Evolutionary conservation across 2,329 filamentous ascomycete genomes (phyloP), one percentile per base, ranked within the genome.

Genomic region (Blumeriella jaapii): DNA sequence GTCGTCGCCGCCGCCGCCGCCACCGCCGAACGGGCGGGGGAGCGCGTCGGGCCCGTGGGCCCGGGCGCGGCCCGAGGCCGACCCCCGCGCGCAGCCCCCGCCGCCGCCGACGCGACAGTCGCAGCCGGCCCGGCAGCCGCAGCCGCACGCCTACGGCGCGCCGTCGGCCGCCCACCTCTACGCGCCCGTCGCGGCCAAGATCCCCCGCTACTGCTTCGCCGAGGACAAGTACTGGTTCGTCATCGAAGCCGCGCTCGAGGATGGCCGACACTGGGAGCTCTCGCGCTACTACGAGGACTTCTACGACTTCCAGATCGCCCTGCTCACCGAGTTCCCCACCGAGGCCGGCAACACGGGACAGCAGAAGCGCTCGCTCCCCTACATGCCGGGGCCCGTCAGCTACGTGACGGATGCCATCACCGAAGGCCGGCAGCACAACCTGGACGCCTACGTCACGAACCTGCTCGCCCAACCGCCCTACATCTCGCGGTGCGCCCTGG

Each of bases 221-320:
- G 89, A 96, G 55, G 87, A 95, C 50, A 95, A 95, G 58, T 96
- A 96, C 60, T 96, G 91, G 85, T 98, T 96, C 54, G 83, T 95
- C 36, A 89, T 98, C 40, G 87, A 95, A 58, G 85, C 83, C 15
- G 71, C 79, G 51, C 74, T 96, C 59, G 85, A 94, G 54, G 87
- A 96, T 55, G 87, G 86, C 30, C 73, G 83, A 29, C 79, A 83
- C 54, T 96, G 87, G 86, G 87, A 95, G 56, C 64, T 98, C 31
- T 89, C 85, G 24, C 77, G 91, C 44, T 91, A 93, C 55, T 98
- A 98, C 55, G 86, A 96, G 58, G 91, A 96, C 62, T 98, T 98
- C 56, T 98, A 96, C 61, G 91, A 96, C 59, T 89, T 96, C 58
- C 91, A 98, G 58, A 96, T 96, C 54, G 84, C 86, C 19, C 75